Evolutionary conservation across 2,329 filamentous ascomycete species (phyloP).

Genomic region (Zymoseptoria brevis): DNA sequence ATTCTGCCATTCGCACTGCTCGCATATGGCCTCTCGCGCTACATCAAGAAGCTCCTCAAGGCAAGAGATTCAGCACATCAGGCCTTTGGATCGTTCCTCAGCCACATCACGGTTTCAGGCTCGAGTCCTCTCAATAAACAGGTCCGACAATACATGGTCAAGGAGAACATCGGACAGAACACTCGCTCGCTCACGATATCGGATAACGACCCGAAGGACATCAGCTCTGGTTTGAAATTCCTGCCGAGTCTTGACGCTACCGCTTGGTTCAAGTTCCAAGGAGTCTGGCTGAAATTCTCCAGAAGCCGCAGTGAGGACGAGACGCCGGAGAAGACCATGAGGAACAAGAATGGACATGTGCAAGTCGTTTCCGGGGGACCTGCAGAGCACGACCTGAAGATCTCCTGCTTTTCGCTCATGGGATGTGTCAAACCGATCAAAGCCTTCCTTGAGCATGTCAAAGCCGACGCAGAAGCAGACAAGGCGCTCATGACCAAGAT

Average conservation of each 20-base stretch:
- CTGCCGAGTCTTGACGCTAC: background rate
- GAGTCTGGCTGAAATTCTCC: background rate
- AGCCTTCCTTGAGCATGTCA: slow-evolving; percentile 39
- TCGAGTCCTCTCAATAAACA: slow-evolving; percentile 32
- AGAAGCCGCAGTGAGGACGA: background rate
- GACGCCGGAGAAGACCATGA: background rate
- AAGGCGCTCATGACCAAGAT: slow-evolving; percentile 15
- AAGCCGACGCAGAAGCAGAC: slow-evolving; percentile 31
- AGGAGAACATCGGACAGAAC: background rate
- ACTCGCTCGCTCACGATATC: background rate
- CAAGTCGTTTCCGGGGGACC: background rate
- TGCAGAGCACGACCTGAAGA: slow-evolving; percentile 6
- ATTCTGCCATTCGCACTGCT: slow-evolving; percentile 7
- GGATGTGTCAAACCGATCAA: slow-evolving; percentile 29
- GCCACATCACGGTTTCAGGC: slow-evolving; percentile 33
- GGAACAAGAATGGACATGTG: background rate
- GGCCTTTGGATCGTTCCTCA: slow-evolving; percentile 32
- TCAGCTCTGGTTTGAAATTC: background rate
- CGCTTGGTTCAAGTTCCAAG: background rate
- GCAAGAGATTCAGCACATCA: slow-evolving; percentile 5
- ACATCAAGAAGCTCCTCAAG: slow-evolving; percentile 4
- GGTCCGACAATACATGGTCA: slow-evolving; percentile 33
- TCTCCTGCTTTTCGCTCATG: slow-evolving; percentile 14
- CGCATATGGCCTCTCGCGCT: slow-evolving; percentile 6
- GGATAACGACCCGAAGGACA: background rate